phyloP scores from a whole-genome alignment of 768 basidiomycete genomes.

The Rossbeevera mucosa region DNA sequence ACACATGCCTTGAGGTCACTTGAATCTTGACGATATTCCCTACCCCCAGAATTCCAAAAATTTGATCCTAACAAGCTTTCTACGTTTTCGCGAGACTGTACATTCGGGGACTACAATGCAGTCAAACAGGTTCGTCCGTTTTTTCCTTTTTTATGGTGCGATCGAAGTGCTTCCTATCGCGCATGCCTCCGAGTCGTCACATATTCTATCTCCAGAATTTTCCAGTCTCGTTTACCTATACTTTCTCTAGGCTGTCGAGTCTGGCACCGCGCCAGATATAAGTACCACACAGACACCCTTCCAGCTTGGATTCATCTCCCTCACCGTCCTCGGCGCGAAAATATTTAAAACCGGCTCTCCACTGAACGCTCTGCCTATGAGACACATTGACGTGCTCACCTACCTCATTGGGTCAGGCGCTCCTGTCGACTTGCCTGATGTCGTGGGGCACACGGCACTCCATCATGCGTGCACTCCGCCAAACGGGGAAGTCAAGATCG shows the following conservation, averaged over 20 bases:
- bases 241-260: constrained; percentile 18
- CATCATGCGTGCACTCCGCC: constrained; percentile 39
- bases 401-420: constrained; percentile 41
- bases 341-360: constrained; percentile 22
- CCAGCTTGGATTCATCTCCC: constrained; percentile 39
- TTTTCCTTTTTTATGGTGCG: neutral
- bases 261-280: constrained; percentile 36
- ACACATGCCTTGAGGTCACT: neutral
- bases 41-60: constrained; percentile 14
- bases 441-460: constrained; percentile 47
- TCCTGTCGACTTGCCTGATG: constrained; percentile 39
- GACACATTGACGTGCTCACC: constrained; percentile 35
- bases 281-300: constrained; percentile 40
- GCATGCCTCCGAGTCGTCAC: too few species aligned
- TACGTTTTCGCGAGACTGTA: constrained; percentile 22
- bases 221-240: neutral
- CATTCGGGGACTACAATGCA: constrained; percentile 17
- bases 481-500: constrained; percentile 27
- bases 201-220: neutral
- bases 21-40: neutral
- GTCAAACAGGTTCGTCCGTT: constrained; percentile 20
- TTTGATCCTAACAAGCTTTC: constrained; percentile 20
- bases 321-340: constrained; percentile 40
- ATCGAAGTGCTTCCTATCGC: neutral
- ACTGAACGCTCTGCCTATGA: constrained; percentile 5